These are phyloP conservation scores for Ogataea neopini DNA, from an alignment of 805 yeast genomes.

Conservation along the genomic window DNA sequence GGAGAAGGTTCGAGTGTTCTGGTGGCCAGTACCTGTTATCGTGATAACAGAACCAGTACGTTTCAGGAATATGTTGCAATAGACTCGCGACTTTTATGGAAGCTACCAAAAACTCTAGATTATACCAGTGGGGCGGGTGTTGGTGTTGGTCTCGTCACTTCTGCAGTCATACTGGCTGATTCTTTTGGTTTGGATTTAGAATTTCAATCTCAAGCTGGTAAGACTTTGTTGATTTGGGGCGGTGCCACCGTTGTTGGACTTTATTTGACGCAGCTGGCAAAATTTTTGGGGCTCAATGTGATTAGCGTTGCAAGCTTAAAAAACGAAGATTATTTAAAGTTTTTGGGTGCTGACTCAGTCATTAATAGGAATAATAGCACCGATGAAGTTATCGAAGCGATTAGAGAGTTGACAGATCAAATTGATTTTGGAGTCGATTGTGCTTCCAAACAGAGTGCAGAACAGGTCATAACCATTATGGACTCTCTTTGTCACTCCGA, in stretches of 20 bases:
- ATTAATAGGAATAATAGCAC: conserved; percentile 37
- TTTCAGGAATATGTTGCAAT: conserved; percentile 47
- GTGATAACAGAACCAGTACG: conserved; percentile 48
- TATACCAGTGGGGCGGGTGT: conserved; percentile 45
- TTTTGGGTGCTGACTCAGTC: conserved; percentile 35
- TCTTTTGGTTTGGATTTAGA: conserved; percentile 9
- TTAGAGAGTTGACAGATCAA: conserved; percentile 27
- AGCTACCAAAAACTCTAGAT: conserved; percentile 37
- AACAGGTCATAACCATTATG: conserved; percentile 33
- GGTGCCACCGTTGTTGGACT: conserved; percentile 50
- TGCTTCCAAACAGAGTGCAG: conserved; percentile 43
- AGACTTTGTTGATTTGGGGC: conserved; percentile 45
- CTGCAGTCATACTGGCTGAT: conserved; percentile 33
- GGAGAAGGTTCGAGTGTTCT: conserved; percentile 41
- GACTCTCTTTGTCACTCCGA: conserved; percentile 22
- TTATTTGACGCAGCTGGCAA: conserved; percentile 44
- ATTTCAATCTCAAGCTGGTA: conserved; percentile 7
- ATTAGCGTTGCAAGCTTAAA: conserved; percentile 31
- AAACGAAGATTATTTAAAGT: conserved; percentile 26
- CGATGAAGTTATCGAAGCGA: conserved; percentile 25
- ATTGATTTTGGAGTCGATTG: conserved; percentile 44
- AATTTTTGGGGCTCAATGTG: conserved; percentile 40
- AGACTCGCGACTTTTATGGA: conserved; percentile 48
- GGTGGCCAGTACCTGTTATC: conserved; percentile 47
- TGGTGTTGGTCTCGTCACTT: conserved; percentile 49